Evolutionary conservation across 108 stramenopile species (phyloP).

Genomic region (Skeletonema marinoi): DNA sequence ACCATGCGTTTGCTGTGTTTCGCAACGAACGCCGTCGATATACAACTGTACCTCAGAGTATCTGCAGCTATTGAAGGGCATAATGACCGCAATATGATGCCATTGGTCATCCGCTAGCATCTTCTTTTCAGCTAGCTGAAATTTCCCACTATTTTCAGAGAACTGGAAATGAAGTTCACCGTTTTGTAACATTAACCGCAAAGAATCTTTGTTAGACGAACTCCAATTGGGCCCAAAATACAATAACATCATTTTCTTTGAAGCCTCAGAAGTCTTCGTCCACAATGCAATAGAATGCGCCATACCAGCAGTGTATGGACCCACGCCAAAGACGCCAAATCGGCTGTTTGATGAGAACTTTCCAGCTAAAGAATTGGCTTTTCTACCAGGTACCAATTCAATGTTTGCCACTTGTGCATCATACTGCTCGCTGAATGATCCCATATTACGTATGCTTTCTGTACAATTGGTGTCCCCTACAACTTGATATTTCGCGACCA

Average conservation of each 20-base stretch:
- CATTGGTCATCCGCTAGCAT: slow-evolving; percentile 5
- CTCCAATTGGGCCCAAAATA: background rate
- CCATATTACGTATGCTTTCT: background rate
- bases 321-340: background rate
- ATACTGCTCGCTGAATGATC: background rate
- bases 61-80: slow-evolving; percentile 4
- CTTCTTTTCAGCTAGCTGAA: background rate
- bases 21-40: background rate
- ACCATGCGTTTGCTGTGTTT: background rate
- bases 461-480: background rate
- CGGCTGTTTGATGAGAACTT: background rate
- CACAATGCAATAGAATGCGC: slow-evolving; percentile 2
- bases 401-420: slow-evolving; percentile 6
- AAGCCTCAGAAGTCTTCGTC: background rate
- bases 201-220: background rate
- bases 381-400: background rate
- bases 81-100: slow-evolving; percentile 2
- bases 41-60: background rate
- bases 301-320: slow-evolving; percentile 5
- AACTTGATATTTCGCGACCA: background rate
- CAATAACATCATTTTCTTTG: background rate
- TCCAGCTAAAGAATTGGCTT: background rate
- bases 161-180: background rate
- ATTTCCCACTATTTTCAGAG: no score
- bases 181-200: background rate